Base-by-base conservation (phyloP, 139 green algal genomes). In the Chlamydomonas urium region DNA sequence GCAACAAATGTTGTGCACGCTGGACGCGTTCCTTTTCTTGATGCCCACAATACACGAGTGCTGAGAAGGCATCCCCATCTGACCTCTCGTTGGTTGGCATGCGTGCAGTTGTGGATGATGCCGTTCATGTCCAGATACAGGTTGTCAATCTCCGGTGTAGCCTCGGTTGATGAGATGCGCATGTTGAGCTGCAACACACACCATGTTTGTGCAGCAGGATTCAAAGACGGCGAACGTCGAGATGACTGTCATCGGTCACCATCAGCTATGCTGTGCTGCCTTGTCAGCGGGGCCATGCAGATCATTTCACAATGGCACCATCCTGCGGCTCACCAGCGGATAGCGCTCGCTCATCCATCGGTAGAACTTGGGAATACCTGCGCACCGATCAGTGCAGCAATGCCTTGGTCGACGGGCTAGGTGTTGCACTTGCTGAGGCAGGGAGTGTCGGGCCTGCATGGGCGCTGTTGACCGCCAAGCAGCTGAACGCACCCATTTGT, bases 331-430 rank as follows among this genome's bases (percentile, higher is more conserved):
- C 34, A 83, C 53, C 28, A 97, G 79, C n/a, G 94, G 94, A 69
- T 97, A 98, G 5, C 94, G 88, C 85, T 98, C 94, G 21, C 65
- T 85, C 21, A 98, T 75, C 93, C 94, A 98, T 17, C 94, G 79
- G 76, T 96, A 98, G 66, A 98, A 98, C 75, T 97, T 97, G 17
- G 94, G 93, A 53, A 98, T 94, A 19, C 92, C 92, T 97, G 85
- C 59, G 74, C n/a, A n/a, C n/a, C n/a, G n/a, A n/a, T n/a, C n/a
- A n/a, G n/a, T n/a, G n/a, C n/a, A n/a, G n/a, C n/a, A n/a, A n/a
- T n/a, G n/a, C n/a, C n/a, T n/a, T n/a, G n/a, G n/a, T n/a, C n/a
- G n/a, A n/a, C n/a, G n/a, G n/a, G n/a, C n/a, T n/a, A n/a, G n/a
- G n/a, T n/a, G n/a, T n/a, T n/a, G n/a, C n/a, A n/a, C n/a, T n/a